These are phyloP conservation scores for Metschnikowia peoriensis DNA, from an alignment of 805 yeast species.

Conservation along the genomic window DNA sequence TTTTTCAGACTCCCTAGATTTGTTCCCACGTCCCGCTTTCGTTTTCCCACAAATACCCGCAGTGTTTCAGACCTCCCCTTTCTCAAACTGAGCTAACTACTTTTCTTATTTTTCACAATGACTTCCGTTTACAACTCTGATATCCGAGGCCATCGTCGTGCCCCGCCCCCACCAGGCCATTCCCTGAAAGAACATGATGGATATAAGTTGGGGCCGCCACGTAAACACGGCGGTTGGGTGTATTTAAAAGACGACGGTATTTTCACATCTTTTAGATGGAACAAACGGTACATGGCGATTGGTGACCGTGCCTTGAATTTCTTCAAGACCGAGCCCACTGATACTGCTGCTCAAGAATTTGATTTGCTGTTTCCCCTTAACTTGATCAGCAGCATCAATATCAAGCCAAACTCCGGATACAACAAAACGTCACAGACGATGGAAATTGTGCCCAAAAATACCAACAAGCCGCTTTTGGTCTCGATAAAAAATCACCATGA, in stretches of 20 bases:
- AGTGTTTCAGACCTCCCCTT: background rate
- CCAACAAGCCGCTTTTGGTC: conserved; percentile 63
- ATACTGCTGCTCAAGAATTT: conserved; percentile 43
- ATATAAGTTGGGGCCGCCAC: conserved; percentile 10
- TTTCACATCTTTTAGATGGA: conserved; percentile 86
- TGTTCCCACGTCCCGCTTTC: background rate
- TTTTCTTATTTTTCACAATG: background rate
- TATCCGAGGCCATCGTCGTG: conserved; percentile 40
- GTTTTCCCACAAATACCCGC: background rate
- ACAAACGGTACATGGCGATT: conserved; percentile 77
- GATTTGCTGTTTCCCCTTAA: conserved; percentile 41
- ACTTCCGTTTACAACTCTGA: conserved; percentile 38
- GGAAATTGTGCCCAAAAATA: conserved; percentile 63
- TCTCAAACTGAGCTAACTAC: background rate
- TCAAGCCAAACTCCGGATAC: conserved; percentile 54
- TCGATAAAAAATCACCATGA: conserved; percentile 78
- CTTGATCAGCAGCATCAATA: conserved; percentile 43
- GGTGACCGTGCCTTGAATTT: conserved; percentile 73
- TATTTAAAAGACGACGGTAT: conserved; percentile 88
- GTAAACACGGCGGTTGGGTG: conserved; percentile 74
- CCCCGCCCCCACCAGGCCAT: conserved; percentile 43
- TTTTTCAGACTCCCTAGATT: background rate
- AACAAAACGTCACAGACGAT: conserved; percentile 55
- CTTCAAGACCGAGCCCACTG: conserved; percentile 59
- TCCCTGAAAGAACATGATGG: conserved; percentile 2